Conservation (phyloP, 73 alveolate species). For the Paramecium tetraurelia region DNA sequence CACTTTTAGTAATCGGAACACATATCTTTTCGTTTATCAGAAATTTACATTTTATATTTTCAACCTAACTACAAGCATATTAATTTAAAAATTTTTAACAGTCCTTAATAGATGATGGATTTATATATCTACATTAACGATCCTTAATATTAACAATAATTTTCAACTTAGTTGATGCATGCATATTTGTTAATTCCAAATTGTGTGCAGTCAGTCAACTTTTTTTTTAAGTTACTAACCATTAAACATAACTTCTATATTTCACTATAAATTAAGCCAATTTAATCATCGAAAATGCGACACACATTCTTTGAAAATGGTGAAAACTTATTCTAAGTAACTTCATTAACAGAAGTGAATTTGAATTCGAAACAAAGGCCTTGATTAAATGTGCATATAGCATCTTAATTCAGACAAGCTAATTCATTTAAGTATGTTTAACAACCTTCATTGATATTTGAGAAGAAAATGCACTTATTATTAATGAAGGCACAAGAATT, state of each 20-base stretch:
- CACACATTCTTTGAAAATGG: too few relatives aligned
- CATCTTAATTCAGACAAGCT: not conserved
- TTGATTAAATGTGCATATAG: not conserved
- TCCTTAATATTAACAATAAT: not conserved
- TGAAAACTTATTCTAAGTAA: too few relatives aligned
- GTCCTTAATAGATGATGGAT: not conserved
- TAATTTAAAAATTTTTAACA: not conserved
- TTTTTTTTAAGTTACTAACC: too few relatives aligned
- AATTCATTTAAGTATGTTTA: not conserved
- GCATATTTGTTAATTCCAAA: not conserved
- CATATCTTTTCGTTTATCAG: too few relatives aligned
- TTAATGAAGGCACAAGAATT: too few relatives aligned
- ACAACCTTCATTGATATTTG: not conserved
- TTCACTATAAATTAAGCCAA: not conserved
- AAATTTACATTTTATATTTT: not conserved
- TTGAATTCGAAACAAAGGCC: not conserved
- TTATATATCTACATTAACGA: not conserved
- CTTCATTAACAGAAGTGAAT: not conserved
- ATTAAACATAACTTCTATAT: not conserved
- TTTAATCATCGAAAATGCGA: too few relatives aligned
- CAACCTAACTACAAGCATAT: not conserved
- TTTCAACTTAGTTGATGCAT: not conserved
- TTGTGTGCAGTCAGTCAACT: not conserved
- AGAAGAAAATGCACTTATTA: too few relatives aligned
- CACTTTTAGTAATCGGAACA: too few relatives aligned